Evolutionary conservation across 306 rosid genomes (phyloP), one percentile per base, ranked within the genome.

Genomic region (Cyclanthera cordifolia): DNA sequence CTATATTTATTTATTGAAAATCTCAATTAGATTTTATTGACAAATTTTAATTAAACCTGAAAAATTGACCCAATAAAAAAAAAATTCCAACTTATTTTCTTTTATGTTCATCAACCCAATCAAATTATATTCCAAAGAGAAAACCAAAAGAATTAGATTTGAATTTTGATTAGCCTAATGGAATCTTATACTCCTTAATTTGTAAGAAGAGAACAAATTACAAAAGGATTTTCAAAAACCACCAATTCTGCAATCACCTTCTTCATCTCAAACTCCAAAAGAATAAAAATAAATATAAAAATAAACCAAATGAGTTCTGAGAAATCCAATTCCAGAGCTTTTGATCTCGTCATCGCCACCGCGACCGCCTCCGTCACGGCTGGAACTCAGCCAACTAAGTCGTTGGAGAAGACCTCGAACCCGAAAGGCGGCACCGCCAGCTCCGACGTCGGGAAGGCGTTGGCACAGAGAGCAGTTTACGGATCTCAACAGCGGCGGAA

Each of bases 381-480:
- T 72, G 53, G 58, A 53, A 67, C 8, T 5, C 80, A 74, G 68
- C 84, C 77, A 58, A 72, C 39, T 48, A 25, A 76, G 56, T 34
- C 78, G 57, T 34, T 78, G 8, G 88, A 82, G 32, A 84, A 77
- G 19, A 27, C 43, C 6, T 32, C 37, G 25, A 20, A 70, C 61
- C 48, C 87, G 25, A 77, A 82, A 71, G 78, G 53, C 46, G 14
- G 79, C 65, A 17, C 28, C 2, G 30, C 24, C 52, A 63, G 61
- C 52, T 67, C 82, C 65, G 80, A 79, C 71, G 0, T 81, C 53
- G 95, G 80, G 16, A 87, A 84, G 74, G 88, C 84, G 50, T 28
- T 87, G 69, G 92, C 88, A 10, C 82, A 83, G 58, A 83, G 87
- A 73, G 97, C 95, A 67, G 76, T 85, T 15, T 70, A 78, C 57